Conservation (phyloP, 2,329 filamentous ascomycete species). For the Fonsecaea monophora region DNA sequence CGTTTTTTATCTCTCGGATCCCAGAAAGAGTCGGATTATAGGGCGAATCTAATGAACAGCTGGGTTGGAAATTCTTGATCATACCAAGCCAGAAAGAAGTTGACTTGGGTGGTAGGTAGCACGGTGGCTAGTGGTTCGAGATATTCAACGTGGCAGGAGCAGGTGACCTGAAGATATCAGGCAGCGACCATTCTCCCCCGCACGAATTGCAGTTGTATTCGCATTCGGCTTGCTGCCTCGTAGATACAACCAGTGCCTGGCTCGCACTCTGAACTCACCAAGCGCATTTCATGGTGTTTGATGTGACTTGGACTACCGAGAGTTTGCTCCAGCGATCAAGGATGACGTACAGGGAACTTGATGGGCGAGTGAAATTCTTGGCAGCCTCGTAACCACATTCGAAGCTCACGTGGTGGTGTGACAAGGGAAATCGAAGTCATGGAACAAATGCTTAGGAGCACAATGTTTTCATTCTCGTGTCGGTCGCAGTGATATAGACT, state of each 20-base stretch:
- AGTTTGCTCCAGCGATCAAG: neutral
- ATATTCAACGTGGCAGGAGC: slow-evolving; percentile 1
- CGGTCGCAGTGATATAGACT: slow-evolving; percentile 1
- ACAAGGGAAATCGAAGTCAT: neutral
- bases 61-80: neutral
- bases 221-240: neutral
- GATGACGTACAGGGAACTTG: neutral
- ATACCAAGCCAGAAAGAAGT: neutral
- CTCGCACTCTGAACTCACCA: neutral
- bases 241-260: neutral
- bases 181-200: neutral
- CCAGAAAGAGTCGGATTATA: neutral
- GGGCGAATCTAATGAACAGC: neutral
- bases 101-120: too few relatives aligned
- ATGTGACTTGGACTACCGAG: neutral
- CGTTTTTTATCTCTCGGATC: neutral
- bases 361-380: neutral
- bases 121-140: neutral
- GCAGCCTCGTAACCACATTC: neutral
- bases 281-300: neutral
- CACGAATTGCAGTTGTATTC: neutral
- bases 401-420: neutral
- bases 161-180: neutral
- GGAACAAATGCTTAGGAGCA: neutral
- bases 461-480: neutral